Conservation (phyloP, 176 grass and related monocot species). For the Themeda triandra region DNA sequence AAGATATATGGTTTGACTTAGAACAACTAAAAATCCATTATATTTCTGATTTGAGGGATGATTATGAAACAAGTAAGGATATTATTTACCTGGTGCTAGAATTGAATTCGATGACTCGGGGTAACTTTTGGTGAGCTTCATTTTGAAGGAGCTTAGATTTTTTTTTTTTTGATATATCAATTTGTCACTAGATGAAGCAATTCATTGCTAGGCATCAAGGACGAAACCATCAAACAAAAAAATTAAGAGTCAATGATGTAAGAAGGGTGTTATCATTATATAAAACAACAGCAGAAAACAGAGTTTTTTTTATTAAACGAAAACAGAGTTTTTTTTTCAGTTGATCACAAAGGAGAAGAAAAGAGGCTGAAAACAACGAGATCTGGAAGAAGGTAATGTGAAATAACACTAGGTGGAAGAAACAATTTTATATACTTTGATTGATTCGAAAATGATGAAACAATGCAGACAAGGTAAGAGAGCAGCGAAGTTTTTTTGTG, state of each 20-base stretch:
- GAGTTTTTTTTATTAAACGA: background rate
- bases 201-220: background rate
- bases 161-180: background rate
- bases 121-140: background rate
- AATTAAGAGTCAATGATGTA: background rate
- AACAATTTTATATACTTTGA: background rate
- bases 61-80: background rate
- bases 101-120: background rate
- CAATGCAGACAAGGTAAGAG: background rate
- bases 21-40: background rate
- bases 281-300: background rate
- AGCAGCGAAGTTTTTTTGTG: background rate
- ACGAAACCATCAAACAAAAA: background rate
- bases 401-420: background rate
- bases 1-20: too few relatives aligned
- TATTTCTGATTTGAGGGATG: background rate
- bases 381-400: background rate
- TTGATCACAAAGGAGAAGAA: background rate
- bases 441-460: background rate
- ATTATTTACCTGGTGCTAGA: background rate
- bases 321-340: background rate
- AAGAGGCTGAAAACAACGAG: background rate
- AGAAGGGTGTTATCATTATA: background rate
- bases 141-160: background rate
- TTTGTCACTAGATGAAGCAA: background rate